These are phyloP conservation scores for Trametes pubescens DNA, from an alignment of 1,284 basidiomycete species.

Conservation along the genomic window DNA sequence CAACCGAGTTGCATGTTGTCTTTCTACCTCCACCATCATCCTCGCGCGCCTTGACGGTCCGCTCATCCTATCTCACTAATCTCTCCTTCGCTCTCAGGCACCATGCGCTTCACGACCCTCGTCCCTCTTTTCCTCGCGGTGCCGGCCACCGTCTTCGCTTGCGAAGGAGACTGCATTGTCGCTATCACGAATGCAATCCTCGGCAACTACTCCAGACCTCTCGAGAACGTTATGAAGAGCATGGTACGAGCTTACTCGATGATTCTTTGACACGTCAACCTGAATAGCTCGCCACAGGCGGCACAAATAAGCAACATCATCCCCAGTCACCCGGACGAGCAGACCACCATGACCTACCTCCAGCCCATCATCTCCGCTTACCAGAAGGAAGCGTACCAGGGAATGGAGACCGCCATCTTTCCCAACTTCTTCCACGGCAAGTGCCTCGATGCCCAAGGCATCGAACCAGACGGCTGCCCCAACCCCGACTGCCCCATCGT, in stretches of 20 bases:
- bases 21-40: conserved; percentile 9
- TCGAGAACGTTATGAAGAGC: conserved; percentile 46
- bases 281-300: conserved; percentile 41
- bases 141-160: conserved; percentile 55
- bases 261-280: background rate
- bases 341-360: conserved; percentile 49
- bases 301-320: conserved; percentile 46
- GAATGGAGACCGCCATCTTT: conserved; percentile 63
- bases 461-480: conserved; percentile 73
- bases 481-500: conserved; percentile 80
- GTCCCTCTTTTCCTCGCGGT: conserved; percentile 40
- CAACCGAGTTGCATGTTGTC: conserved; percentile 6
- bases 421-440: conserved; percentile 78
- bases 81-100: background rate
- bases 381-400: conserved; percentile 50
- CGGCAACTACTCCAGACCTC: conserved; percentile 54
- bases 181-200: conserved; percentile 63
- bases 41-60: conserved; percentile 23
- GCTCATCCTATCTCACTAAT: conserved; percentile 4
- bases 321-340: conserved; percentile 43
- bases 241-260: conserved; percentile 47
- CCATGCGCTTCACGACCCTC: conserved; percentile 33
- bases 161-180: conserved; percentile 74
- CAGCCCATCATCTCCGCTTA: conserved; percentile 57
- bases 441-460: conserved; percentile 62